A percentile compares a stretch with the other conserved stretches of the same genome.
These are phyloP conservation scores for Dissoconium aciculare DNA, from an alignment of 2,329 filamentous ascomycete genomes.

Conservation along the genomic window DNA sequence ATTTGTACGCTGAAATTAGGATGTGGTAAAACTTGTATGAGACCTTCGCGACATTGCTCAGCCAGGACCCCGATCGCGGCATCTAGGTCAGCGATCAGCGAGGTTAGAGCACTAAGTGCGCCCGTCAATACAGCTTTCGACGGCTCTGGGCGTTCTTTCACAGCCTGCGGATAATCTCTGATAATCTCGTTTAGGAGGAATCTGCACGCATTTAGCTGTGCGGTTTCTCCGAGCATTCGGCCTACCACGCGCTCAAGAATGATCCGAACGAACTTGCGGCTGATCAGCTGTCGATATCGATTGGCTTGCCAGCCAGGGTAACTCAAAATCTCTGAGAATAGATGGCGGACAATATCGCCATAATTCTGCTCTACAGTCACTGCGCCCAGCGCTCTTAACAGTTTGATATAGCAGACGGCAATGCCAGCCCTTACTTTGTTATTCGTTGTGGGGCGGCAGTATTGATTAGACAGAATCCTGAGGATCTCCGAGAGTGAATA, in stretches of 20 bases:
- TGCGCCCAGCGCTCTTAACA: slow-evolving; percentile 65
- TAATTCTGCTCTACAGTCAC: slow-evolving; percentile 74
- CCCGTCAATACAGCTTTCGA: slow-evolving; percentile 72
- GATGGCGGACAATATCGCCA: slow-evolving; percentile 60
- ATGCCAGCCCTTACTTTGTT: slow-evolving; percentile 72
- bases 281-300: slow-evolving; percentile 72
- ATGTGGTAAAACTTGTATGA: slow-evolving; percentile 83
- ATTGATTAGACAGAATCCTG: slow-evolving; percentile 64
- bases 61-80: slow-evolving; percentile 67
- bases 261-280: slow-evolving; percentile 68
- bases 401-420: slow-evolving; percentile 70
- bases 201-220: slow-evolving; percentile 69
- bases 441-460: slow-evolving; percentile 60
- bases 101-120: slow-evolving; percentile 62
- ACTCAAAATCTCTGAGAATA: slow-evolving; percentile 67
- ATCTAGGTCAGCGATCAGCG: slow-evolving; percentile 64
- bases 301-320: slow-evolving; percentile 64
- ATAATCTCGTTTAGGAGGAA: slow-evolving; percentile 73
- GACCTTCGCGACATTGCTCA: slow-evolving; percentile 69
- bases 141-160: slow-evolving; percentile 78
- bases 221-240: slow-evolving; percentile 72
- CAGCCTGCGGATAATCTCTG: slow-evolving; percentile 82
- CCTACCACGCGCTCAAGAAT: slow-evolving; percentile 75
- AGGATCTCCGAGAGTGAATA: slow-evolving; percentile 67
- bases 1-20: slow-evolving; percentile 94